Conservation (phyloP, 2,329 filamentous ascomycete species). For the Nemania serpens region DNA sequence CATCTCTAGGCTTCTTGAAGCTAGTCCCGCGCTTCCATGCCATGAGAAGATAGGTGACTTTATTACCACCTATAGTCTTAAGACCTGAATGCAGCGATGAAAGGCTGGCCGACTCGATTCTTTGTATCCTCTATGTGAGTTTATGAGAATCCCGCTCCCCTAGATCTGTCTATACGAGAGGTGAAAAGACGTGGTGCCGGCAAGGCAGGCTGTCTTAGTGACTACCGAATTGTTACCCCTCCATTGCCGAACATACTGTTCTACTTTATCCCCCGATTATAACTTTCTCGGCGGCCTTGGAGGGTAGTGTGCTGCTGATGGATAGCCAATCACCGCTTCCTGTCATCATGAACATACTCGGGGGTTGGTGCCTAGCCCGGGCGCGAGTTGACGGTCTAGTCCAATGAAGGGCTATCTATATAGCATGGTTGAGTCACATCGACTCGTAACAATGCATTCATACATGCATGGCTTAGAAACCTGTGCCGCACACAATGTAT, state of each 20-base stretch:
- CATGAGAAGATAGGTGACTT: not conserved
- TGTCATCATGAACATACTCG: conserved; percentile 2
- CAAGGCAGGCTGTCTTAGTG: not conserved
- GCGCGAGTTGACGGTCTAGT: not conserved
- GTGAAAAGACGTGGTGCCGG: not conserved
- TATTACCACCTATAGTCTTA: not conserved
- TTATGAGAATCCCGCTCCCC: not conserved
- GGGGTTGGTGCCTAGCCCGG: not conserved
- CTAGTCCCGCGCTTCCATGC: not conserved
- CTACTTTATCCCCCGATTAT: conserved; percentile 8
- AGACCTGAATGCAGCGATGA: not conserved
- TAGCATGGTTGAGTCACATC: conserved; percentile 25
- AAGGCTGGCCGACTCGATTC: not conserved
- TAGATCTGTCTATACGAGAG: not conserved
- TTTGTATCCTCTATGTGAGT: not conserved
- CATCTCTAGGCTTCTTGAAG: not conserved
- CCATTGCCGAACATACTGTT: conserved; percentile 6
- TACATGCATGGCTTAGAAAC: conserved; percentile 1
- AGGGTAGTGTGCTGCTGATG: conserved; percentile 10
- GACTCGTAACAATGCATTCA: conserved; percentile 3
- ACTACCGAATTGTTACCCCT: conserved; percentile 14
- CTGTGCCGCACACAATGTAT: conserved; percentile 16
- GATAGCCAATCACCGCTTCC: conserved; percentile 4
- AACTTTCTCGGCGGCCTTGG: not conserved
- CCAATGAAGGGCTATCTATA: conserved; percentile 14